A percentile compares a stretch with the other conserved stretches of the same genome.
Conservation (phyloP, 2,329 filamentous ascomycete species). For the Diaporthe destruens region DNA sequence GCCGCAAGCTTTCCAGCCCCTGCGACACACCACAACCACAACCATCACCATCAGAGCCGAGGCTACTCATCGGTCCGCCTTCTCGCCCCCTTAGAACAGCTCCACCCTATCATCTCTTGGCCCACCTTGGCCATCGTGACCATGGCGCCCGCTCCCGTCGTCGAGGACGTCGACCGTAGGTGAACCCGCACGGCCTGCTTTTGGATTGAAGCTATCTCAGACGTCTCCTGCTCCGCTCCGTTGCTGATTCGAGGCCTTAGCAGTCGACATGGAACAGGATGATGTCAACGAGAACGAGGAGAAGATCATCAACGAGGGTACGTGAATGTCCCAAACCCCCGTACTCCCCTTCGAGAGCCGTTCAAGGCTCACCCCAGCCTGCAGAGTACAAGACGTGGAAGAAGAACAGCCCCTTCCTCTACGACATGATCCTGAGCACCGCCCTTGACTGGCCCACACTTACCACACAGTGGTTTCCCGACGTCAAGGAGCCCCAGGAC, state of each 20-base stretch:
- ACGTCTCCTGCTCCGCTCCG: not conserved
- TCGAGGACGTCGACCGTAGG: slow-evolving; percentile 65
- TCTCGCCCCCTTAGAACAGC: not conserved
- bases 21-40: slow-evolving; percentile 1
- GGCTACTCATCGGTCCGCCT: not conserved
- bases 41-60: not conserved
- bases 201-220: not conserved
- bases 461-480: slow-evolving; percentile 98
- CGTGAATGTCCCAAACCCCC: not conserved
- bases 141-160: slow-evolving; percentile 63
- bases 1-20: slow-evolving; percentile 3
- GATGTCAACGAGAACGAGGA: slow-evolving; percentile 81
- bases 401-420: slow-evolving; percentile 98
- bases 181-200: slow-evolving; percentile 19
- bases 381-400: slow-evolving; percentile 99
- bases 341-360: not conserved
- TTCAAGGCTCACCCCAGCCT: slow-evolving; percentile 38
- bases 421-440: slow-evolving; percentile 95
- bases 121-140: slow-evolving; percentile 5
- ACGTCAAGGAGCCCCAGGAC: slow-evolving; percentile 87
- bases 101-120: not conserved
- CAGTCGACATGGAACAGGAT: slow-evolving; percentile 68
- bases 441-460: slow-evolving; percentile 97
- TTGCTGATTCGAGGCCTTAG: slow-evolving; percentile 4
- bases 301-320: slow-evolving; percentile 92